phyloP scores from a whole-genome alignment of 192 early-diverging fungal species.

The Coemansia erecta region DNA sequence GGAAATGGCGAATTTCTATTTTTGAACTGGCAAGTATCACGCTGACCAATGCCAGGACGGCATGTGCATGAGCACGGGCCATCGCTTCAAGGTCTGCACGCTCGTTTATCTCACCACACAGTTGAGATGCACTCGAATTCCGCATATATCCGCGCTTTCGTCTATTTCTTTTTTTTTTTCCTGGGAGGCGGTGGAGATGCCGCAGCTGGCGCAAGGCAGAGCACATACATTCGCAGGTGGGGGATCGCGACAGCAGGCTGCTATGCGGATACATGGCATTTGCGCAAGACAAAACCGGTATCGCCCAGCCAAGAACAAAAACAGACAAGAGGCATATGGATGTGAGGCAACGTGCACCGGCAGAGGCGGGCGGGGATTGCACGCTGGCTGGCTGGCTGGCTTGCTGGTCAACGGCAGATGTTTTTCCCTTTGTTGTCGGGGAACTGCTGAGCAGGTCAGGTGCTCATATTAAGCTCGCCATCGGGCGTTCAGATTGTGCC shows the following conservation, averaged over 20 bases:
- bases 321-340: too few relatives aligned
- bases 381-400: too few relatives aligned
- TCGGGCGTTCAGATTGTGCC: constrained; percentile 1
- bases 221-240: not conserved
- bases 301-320: too few relatives aligned
- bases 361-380: too few relatives aligned
- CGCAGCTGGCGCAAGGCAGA: not conserved
- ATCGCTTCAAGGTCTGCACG: constrained; percentile 4
- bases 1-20: too few relatives aligned
- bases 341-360: too few relatives aligned
- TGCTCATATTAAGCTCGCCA: constrained; percentile 7
- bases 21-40: too few relatives aligned
- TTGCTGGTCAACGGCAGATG: not conserved
- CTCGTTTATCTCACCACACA: too few relatives aligned
- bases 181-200: not conserved
- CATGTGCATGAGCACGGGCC: constrained; percentile 12
- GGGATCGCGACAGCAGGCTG: too few relatives aligned
- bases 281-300: not conserved
- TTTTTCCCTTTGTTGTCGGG: not conserved
- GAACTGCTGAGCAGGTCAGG: not conserved
- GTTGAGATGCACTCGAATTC: too few relatives aligned
- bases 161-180: not conserved
- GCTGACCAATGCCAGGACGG: too few relatives aligned
- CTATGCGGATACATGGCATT: not conserved
- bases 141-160: too few relatives aligned